These are phyloP conservation scores for Cyclotella sp. DNA, from an alignment of 108 stramenopile genomes.

Conservation along the genomic window DNA sequence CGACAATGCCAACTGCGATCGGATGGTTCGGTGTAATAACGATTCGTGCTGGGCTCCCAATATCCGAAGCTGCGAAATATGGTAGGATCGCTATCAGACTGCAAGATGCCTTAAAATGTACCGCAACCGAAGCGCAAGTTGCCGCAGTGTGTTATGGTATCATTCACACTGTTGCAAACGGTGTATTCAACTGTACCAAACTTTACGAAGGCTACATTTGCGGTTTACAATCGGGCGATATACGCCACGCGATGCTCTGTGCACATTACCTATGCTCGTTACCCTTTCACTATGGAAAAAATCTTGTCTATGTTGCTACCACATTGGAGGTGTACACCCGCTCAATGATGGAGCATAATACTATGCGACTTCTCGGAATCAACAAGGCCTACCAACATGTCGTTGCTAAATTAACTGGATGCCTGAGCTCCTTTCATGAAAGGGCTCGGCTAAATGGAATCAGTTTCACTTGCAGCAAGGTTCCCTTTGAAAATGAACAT, in stretches of 20 bases:
- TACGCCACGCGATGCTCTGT: slow-evolving; percentile 3
- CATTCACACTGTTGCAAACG: neutral
- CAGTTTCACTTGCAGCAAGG: neutral
- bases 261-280: neutral
- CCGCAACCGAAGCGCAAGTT: neutral
- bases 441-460: neutral
- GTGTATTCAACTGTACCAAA: neutral
- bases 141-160: neutral
- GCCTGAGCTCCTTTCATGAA: too few species aligned
- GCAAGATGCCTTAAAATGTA: neutral
- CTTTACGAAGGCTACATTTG: slow-evolving; percentile 1
- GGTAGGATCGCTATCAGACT: neutral
- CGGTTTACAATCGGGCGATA: slow-evolving; percentile 12
- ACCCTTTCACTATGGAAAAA: slow-evolving; percentile 13
- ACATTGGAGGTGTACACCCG: neutral
- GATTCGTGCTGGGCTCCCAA: neutral
- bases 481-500: neutral
- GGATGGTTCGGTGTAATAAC: neutral
- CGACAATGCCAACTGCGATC: slow-evolving; percentile 7
- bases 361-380: neutral
- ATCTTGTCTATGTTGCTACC: neutral
- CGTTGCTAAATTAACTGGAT: neutral
- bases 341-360: slow-evolving; percentile 4
- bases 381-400: neutral
- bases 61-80: slow-evolving; percentile 10